These are phyloP conservation scores for Rhododendron ovatum DNA, from an alignment of 148 eudicot species.

Conservation along the genomic window DNA sequence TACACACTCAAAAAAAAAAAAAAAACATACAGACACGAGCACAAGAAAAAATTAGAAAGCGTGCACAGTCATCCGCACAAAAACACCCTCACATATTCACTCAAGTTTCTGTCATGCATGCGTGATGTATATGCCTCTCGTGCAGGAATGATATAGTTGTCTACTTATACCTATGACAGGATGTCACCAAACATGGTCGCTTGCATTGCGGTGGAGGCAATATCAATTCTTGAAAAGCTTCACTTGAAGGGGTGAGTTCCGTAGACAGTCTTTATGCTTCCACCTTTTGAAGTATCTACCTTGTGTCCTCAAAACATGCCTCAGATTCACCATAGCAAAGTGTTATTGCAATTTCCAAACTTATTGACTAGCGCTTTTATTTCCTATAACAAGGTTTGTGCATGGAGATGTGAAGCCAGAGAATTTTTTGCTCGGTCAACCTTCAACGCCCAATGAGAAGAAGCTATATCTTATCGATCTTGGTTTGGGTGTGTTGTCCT, in stretches of 20 bases:
- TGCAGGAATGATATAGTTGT: neutral
- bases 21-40: too few species aligned
- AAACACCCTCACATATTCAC: neutral
- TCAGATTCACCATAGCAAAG: neutral
- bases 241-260: conserved; percentile 65
- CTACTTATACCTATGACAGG: conserved; percentile 40
- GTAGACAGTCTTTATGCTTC: neutral
- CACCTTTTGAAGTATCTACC: neutral
- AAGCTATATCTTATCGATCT: conserved; percentile 85
- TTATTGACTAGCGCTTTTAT: neutral
- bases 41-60: too few species aligned
- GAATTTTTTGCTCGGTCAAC: conserved; percentile 85
- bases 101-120: neutral
- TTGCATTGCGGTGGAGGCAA: conserved; percentile 78
- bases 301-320: neutral
- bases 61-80: neutral
- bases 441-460: conserved; percentile 72
- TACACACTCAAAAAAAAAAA: too few species aligned
- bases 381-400: conserved; percentile 49
- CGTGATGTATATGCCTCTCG: neutral
- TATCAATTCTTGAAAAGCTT: conserved; percentile 83
- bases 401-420: conserved; percentile 95
- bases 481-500: conserved; percentile 52
- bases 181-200: conserved; percentile 88
- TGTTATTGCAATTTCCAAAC: neutral